Evolutionary conservation across 108 stramenopile species (phyloP), one percentile per base, ranked within the genome.

Genomic region (Pseudonitzschia multistriata): DNA sequence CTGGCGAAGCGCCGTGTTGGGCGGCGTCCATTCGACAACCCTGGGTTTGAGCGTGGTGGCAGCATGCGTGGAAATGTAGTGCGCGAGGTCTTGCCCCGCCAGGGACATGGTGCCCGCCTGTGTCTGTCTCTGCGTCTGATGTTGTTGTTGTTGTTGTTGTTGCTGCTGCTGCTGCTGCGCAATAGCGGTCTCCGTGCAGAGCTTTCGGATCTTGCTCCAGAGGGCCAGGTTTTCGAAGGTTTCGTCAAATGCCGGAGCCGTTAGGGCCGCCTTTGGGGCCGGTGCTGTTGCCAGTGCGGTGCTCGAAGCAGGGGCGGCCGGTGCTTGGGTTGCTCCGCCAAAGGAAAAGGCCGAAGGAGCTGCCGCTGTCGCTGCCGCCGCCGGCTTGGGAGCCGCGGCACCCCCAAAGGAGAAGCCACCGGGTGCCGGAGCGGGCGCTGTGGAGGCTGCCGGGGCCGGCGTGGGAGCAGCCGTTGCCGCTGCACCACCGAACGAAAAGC

Each of bases 81-180:
- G 72, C 21, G 55, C 17, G 10, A 83, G 53, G 30, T 83, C 79
- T 79, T 82, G 79, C 42, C 60, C 71, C 42, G 49, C 71, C 21
- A 76, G 55, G n/a, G 33, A 31, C 37, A 31, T 34, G 0, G 61
- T 39, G 34, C 56, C 56, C 19, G n/a, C 21, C 27, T 29, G 52
- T 42, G 67, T n/a, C 25, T 39, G 33, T 37, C 27, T 35, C n/a
- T n/a, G n/a, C n/a, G n/a, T n/a, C n/a, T n/a, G n/a, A n/a, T n/a
- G n/a, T n/a, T n/a, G 25, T 48, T 14, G 14, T 48, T 19, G 19
- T 48, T 29, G 25, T 35, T 49, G 29, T 50, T 42, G 19, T n/a
- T n/a, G n/a, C n/a, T 55, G 11, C 27, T 55, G 24, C 29, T 55
- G 54, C 27, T 55, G 27, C 19, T 33, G 31, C 35, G 14, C 19